These are phyloP conservation scores for Macrophomina tecta DNA, from an alignment of 2,329 filamentous ascomycete species.

Conservation along the genomic window DNA sequence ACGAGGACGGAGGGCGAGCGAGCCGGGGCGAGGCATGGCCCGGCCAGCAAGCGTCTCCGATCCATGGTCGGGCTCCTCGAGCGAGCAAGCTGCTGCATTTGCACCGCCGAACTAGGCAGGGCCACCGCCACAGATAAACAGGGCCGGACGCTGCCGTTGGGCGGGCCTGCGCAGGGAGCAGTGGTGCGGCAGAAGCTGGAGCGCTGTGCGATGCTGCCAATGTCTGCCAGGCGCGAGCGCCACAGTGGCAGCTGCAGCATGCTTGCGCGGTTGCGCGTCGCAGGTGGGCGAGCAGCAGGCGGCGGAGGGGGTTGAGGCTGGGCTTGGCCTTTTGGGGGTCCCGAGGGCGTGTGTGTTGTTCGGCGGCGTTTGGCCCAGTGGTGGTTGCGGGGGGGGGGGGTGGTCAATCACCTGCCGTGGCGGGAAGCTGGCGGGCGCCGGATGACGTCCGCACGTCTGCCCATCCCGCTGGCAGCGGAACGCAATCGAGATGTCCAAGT, in stretches of 20 bases:
- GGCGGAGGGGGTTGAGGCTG: too few relatives aligned
- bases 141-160: background rate
- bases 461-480: background rate
- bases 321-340: background rate
- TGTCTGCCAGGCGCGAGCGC: too few relatives aligned
- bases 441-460: conserved; percentile 19
- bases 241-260: background rate
- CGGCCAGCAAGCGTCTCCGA: background rate
- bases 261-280: background rate
- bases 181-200: background rate
- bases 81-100: background rate
- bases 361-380: background rate
- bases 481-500: conserved; percentile 14
- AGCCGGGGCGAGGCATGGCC: too few relatives aligned
- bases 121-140: conserved; percentile 21
- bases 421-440: background rate
- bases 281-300: background rate
- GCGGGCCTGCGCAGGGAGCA: background rate
- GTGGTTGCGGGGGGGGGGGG: background rate
- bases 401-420: conserved; percentile 6
- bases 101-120: background rate
- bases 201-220: background rate
- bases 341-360: background rate
- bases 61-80: background rate
- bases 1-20: too few relatives aligned